These are phyloP conservation scores for Orobanche coerulescens DNA, from an alignment of 257 asterid genomes.

Conservation along the genomic window DNA sequence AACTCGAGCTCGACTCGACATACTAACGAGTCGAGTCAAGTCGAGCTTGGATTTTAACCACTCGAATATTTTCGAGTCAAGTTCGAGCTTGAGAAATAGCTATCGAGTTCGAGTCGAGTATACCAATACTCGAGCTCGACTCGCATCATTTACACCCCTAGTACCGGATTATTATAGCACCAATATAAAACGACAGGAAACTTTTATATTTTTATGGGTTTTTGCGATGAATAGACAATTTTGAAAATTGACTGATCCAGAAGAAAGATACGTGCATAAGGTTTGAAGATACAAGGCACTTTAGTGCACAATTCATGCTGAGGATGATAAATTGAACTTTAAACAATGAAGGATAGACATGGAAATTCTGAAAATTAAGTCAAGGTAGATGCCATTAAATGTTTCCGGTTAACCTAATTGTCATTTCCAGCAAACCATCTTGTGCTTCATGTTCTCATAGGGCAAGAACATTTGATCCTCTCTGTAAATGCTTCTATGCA, in stretches of 20 bases:
- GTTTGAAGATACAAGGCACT: not conserved
- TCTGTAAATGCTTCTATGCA: not conserved
- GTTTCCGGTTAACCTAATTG: not conserved
- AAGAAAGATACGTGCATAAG: not conserved
- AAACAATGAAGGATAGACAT: not conserved
- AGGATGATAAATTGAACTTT: not conserved
- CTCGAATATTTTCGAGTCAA: no score
- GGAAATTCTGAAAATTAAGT: not conserved
- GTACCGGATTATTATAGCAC: not conserved
- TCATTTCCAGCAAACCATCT: conserved; percentile 1
- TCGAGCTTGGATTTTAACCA: no score
- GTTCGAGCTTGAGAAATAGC: no score
- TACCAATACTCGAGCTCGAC: no score
- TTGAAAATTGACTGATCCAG: not conserved
- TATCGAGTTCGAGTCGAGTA: no score
- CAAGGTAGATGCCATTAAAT: not conserved
- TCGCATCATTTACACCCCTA: no score
- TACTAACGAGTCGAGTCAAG: no score
- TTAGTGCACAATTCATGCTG: not conserved
- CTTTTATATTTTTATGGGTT: not conserved
- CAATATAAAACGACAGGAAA: not conserved
- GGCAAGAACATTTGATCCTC: not conserved
- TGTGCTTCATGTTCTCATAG: not conserved
- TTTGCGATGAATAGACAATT: conserved; percentile 9
- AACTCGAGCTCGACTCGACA: no score